Evolutionary conservation across 2,329 filamentous ascomycete genomes (phyloP).

Genomic region (Alternaria sp.): DNA sequence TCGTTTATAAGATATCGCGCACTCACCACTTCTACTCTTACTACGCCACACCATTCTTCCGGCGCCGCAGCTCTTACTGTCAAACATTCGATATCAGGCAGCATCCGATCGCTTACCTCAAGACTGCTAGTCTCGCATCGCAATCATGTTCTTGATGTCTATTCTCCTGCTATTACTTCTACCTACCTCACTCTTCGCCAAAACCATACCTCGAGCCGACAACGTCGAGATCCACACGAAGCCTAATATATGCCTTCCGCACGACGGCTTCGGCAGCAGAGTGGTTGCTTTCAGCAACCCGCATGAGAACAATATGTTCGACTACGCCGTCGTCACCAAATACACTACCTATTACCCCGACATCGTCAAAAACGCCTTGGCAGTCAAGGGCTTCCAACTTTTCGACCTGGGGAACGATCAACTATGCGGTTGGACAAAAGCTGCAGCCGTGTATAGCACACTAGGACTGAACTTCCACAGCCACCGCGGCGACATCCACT

Average conservation of each 20-base stretch:
- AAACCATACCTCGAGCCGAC: background rate
- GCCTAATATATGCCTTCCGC: background rate
- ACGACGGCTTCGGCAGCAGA: background rate
- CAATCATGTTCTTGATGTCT: background rate
- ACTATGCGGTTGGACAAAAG: slow-evolving; percentile 12
- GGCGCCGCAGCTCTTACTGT: background rate
- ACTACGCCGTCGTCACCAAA: slow-evolving; percentile 9
- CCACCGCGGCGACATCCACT: slow-evolving; percentile 16
- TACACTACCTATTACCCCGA: slow-evolving; percentile 10
- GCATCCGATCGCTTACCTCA: background rate
- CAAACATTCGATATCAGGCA: background rate
- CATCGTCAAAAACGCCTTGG: slow-evolving; percentile 3
- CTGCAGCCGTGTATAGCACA: background rate
- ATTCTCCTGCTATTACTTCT: background rate
- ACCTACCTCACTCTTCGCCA: background rate
- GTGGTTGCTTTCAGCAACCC: background rate
- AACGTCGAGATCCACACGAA: background rate
- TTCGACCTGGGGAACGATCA: background rate
- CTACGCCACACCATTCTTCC: background rate
- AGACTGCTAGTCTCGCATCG: too few relatives aligned
- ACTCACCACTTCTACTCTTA: background rate
- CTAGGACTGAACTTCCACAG: background rate
- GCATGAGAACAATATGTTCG: background rate
- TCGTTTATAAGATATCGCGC: background rate
- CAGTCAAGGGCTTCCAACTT: background rate